Evolutionary conservation across 495 filamentous ascomycete species (phyloP).

Genomic region (Glonium stellatum): DNA sequence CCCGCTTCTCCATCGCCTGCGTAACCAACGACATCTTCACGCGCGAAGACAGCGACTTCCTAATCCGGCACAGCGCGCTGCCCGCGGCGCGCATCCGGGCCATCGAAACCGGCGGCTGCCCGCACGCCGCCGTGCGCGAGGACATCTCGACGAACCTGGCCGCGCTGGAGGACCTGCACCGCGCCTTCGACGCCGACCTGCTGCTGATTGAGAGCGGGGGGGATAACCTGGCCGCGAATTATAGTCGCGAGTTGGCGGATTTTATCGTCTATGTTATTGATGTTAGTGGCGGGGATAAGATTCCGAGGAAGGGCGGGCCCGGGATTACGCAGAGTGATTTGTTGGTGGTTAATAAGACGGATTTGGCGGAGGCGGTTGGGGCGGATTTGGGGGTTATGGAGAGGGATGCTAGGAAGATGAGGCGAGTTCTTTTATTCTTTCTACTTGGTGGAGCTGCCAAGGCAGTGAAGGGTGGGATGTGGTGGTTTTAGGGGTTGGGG

Average conservation of each 20-base stretch:
- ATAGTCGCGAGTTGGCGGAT: conserved; percentile 85
- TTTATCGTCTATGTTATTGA: conserved; percentile 99
- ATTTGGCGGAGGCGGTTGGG: conserved; percentile 84
- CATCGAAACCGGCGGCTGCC: conserved; percentile 96
- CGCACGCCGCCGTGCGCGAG: conserved; percentile 95
- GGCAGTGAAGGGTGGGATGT: background rate
- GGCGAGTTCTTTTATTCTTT: background rate
- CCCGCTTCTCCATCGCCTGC: conserved; percentile 76
- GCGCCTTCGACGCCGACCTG: conserved; percentile 61
- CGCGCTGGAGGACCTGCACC: conserved; percentile 80
- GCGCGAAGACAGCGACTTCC: conserved; percentile 92
- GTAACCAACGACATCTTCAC: conserved; percentile 99
- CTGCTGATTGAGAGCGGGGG: conserved; percentile 91
- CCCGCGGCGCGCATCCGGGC: conserved; percentile 76
- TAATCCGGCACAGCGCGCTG: conserved; percentile 77
- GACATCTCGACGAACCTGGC: conserved; percentile 92
- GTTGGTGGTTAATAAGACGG: conserved; percentile 92
- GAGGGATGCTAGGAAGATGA: conserved; percentile 86
- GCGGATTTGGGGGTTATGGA: conserved; percentile 94
- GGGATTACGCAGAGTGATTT: conserved; percentile 94
- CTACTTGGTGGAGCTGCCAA: background rate
- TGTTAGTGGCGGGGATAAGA: conserved; percentile 93
- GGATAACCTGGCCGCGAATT: conserved; percentile 96
- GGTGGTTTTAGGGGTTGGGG: background rate
- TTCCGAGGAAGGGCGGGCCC: conserved; percentile 90